Evolutionary conservation across 352 stramenopile species (phyloP).

Genomic region (Globisporangium perplexum): DNA sequence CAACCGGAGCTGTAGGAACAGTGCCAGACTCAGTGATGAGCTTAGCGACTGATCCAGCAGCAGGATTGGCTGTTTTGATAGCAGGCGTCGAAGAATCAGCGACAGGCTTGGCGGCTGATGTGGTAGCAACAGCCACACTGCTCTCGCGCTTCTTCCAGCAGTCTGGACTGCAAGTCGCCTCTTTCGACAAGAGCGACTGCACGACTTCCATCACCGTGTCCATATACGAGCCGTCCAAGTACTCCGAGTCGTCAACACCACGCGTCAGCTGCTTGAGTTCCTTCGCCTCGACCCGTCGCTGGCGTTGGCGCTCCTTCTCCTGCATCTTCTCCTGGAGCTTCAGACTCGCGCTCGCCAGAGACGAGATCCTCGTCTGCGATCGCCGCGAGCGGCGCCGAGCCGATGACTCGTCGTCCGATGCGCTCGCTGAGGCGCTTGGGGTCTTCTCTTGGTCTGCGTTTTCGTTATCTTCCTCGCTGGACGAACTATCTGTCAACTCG

Average conservation of each 20-base stretch:
- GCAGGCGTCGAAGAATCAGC: not conserved
- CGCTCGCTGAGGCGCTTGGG: slow-evolving; percentile 7
- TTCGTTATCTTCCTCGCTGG: slow-evolving; percentile 7
- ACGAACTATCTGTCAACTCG: slow-evolving; percentile 19
- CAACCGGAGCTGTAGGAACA: not conserved
- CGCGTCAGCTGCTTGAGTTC: slow-evolving; percentile 35
- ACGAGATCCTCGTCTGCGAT: slow-evolving; percentile 56
- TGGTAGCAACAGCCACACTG: not conserved
- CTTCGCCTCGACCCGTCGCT: slow-evolving; percentile 15
- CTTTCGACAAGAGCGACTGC: slow-evolving; percentile 13
- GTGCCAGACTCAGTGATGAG: too few species aligned
- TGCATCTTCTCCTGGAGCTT: slow-evolving; percentile 54
- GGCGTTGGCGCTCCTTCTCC: slow-evolving; percentile 31
- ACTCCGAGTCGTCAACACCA: slow-evolving; percentile 52
- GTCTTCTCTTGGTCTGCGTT: slow-evolving; percentile 21
- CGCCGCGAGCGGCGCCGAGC: slow-evolving; percentile 46
- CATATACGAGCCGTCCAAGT: slow-evolving; percentile 61
- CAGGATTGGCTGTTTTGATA: not conserved
- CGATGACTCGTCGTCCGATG: slow-evolving; percentile 18
- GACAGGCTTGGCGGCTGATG: too few species aligned
- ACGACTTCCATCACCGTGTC: slow-evolving; percentile 22
- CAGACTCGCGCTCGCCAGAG: slow-evolving; percentile 51
- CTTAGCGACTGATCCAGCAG: not conserved
- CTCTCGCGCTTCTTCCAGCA: slow-evolving; percentile 33
- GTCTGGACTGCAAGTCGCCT: slow-evolving; percentile 21